Evolutionary conservation across 176 grass and related monocot genomes (phyloP).

Genomic region (Chloris gayana): DNA sequence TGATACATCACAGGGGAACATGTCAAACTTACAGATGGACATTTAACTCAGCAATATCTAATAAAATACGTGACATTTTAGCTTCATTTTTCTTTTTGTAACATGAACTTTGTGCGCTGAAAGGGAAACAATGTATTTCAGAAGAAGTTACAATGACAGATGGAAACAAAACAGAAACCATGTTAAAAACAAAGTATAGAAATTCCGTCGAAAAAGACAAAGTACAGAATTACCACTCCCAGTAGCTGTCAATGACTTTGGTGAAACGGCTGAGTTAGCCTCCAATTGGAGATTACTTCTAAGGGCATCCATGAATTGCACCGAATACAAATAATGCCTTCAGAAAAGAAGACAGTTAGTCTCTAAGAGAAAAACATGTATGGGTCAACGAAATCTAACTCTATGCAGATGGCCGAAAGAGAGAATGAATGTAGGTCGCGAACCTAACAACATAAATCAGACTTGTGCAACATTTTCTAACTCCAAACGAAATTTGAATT

Average conservation of each 20-base stretch:
- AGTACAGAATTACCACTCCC: conserved; percentile 46
- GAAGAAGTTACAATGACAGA: not conserved
- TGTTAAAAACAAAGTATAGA: not conserved
- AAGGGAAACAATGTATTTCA: not conserved
- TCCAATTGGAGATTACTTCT: conserved; percentile 51
- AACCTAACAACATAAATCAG: not conserved
- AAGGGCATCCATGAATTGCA: conserved; percentile 43
- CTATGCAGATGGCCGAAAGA: not conserved
- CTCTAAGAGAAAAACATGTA: not conserved
- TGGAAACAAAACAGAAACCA: not conserved
- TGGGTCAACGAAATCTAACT: not conserved
- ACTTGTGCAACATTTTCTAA: not conserved
- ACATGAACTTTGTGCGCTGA: not conserved
- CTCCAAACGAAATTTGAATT: not conserved
- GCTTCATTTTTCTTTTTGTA: not conserved
- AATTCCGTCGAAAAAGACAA: not conserved
- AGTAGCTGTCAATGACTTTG: conserved; percentile 31
- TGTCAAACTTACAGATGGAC: not conserved
- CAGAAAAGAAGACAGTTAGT: conserved; percentile 11
- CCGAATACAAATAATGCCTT: conserved; percentile 41
- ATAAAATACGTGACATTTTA: not conserved
- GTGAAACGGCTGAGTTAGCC: conserved; percentile 27
- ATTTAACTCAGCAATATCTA: not conserved
- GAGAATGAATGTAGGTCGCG: not conserved
- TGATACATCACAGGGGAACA: not conserved